Conservation (phyloP, 2,329 filamentous ascomycete genomes). For the Apiospora pterosperma region DNA sequence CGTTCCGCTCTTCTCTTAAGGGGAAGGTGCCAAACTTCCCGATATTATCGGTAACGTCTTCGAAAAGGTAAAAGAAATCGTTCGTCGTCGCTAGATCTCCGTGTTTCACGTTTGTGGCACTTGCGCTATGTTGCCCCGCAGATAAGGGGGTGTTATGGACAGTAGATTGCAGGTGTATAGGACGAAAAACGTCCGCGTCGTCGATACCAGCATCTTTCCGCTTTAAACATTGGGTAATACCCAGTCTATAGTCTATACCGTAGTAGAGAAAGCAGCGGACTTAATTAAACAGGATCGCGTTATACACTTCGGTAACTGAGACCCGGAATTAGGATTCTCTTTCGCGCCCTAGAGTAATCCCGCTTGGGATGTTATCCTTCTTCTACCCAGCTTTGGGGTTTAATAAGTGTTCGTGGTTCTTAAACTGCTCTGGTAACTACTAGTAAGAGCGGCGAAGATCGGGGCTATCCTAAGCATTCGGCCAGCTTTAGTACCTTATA, state of each 20-base stretch:
- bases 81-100: slow-evolving; percentile 32
- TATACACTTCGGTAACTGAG: too few relatives aligned
- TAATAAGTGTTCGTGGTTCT: too few relatives aligned
- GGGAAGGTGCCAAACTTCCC: slow-evolving; percentile 34
- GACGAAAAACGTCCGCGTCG: slow-evolving; percentile 12
- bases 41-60: slow-evolving; percentile 26
- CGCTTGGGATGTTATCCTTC: too few relatives aligned
- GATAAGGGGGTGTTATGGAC: slow-evolving; percentile 15
- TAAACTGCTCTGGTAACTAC: too few relatives aligned
- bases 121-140: slow-evolving; percentile 24
- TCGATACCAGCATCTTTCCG: slow-evolving; percentile 17
- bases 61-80: slow-evolving; percentile 32
- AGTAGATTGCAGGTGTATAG: slow-evolving; percentile 12
- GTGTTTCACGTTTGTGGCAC: slow-evolving; percentile 48
- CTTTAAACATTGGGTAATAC: slow-evolving; percentile 14
- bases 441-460: too few relatives aligned
- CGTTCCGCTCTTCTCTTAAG: slow-evolving; percentile 37
- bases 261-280: slow-evolving; percentile 28
- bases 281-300: slow-evolving; percentile 23
- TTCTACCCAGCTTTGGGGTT: too few relatives aligned
- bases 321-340: too few relatives aligned
- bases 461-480: too few relatives aligned
- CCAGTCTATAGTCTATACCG: slow-evolving; percentile 24
- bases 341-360: too few relatives aligned
- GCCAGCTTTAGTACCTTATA: too few relatives aligned